Percentiles rank a stretch among this genome's conserved stretches.
Evolutionary conservation across 257 asterid species (phyloP).

Genomic region (Eucommia ulmoides): DNA sequence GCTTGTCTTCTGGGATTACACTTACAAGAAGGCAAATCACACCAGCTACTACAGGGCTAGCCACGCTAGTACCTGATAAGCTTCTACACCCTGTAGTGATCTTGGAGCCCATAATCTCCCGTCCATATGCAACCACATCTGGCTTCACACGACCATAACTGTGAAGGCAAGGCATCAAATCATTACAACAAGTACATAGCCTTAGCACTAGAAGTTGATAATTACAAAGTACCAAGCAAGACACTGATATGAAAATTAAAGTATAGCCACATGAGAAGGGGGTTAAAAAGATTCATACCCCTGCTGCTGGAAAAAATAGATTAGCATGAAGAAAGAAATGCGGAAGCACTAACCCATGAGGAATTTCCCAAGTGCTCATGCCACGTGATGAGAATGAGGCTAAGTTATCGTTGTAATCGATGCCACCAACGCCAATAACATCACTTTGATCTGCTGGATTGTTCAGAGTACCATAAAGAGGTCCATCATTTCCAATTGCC

Average conservation of each 20-base stretch:
- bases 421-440: slow-evolving; percentile 99
- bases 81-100: slow-evolving; percentile 98
- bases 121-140: slow-evolving; percentile 94
- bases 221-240: too few species aligned
- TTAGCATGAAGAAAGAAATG: neutral
- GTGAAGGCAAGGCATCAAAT: slow-evolving; percentile 18
- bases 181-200: too few species aligned
- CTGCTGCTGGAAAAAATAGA: too few species aligned
- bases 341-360: slow-evolving; percentile 74
- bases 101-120: slow-evolving; percentile 97
- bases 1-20: slow-evolving; percentile 66
- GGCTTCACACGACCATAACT: slow-evolving; percentile 99
- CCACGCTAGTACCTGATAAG: slow-evolving; percentile 97
- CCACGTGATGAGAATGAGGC: slow-evolving; percentile 99
- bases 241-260: too few species aligned
- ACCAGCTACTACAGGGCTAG: slow-evolving; percentile 99
- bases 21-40: slow-evolving; percentile 96
- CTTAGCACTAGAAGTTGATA: too few species aligned
- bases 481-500: slow-evolving; percentile 97
- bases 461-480: slow-evolving; percentile 96
- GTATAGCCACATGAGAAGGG: too few species aligned
- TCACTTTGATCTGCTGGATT: slow-evolving; percentile 99
- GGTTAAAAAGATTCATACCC: too few species aligned
- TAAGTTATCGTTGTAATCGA: slow-evolving; percentile 95
- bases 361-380: slow-evolving; percentile 99